These are phyloP conservation scores for Mycena latifolia DNA, from an alignment of 768 basidiomycete genomes.

Conservation along the genomic window DNA sequence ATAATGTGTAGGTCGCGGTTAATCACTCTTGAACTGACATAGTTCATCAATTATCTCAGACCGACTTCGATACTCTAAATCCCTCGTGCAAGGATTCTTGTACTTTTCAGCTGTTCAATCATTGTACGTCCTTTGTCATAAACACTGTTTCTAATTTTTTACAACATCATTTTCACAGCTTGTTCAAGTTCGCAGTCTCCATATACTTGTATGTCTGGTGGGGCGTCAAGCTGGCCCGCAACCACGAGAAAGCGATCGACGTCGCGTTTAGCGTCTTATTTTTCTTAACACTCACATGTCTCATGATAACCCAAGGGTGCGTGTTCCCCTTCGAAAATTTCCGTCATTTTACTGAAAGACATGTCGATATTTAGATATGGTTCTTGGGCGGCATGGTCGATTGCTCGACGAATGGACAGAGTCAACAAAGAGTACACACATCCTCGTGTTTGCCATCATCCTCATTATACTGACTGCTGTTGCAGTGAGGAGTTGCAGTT, in stretches of 20 bases:
- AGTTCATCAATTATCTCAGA: not conserved
- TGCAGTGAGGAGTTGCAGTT: not conserved
- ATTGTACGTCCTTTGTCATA: not conserved
- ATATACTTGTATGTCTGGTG: slow-evolving; percentile 8
- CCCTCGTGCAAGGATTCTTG: not conserved
- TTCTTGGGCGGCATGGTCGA: slow-evolving; percentile 8
- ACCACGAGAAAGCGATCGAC: slow-evolving; percentile 13
- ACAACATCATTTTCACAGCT: too few relatives aligned
- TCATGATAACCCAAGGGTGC: slow-evolving; percentile 15
- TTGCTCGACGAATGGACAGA: not conserved
- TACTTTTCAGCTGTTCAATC: not conserved
- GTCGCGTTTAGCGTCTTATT: slow-evolving; percentile 17
- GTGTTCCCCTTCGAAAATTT: not conserved
- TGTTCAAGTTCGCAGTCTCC: not conserved
- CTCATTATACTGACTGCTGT: not conserved
- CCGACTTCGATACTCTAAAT: not conserved
- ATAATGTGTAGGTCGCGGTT: too few relatives aligned
- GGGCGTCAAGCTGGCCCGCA: slow-evolving; percentile 14
- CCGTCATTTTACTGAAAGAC: not conserved
- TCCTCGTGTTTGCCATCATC: too few relatives aligned
- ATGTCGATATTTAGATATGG: not conserved
- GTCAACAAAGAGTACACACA: not conserved
- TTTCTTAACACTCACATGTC: not conserved
- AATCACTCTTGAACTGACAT: too few relatives aligned
- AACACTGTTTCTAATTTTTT: too few relatives aligned